A percentile compares a stretch with the other conserved stretches of the same genome.
Evolutionary conservation across 306 rosid genomes (phyloP).

Genomic region (Sophora flavescens): DNA sequence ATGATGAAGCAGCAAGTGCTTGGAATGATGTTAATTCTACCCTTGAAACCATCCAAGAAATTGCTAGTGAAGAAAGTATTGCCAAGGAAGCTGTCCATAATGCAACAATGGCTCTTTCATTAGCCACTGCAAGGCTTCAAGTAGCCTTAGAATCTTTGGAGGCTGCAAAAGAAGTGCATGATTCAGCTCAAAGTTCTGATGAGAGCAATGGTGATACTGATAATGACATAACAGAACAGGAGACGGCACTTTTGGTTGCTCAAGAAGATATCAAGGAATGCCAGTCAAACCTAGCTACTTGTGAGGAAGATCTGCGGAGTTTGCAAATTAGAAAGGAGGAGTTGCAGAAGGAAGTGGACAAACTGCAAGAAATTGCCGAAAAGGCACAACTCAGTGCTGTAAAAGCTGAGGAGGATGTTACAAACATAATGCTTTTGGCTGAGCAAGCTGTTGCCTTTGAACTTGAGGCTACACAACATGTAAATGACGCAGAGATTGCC

Average conservation of each 20-base stretch:
- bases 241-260: slow-evolving; percentile 55
- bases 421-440: slow-evolving; percentile 94
- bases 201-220: slow-evolving; percentile 56
- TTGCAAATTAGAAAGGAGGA: slow-evolving; percentile 79
- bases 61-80: slow-evolving; percentile 68
- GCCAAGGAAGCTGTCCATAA: slow-evolving; percentile 91
- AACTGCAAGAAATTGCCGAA: slow-evolving; percentile 78
- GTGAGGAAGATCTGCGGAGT: slow-evolving; percentile 63
- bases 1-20: slow-evolving; percentile 79
- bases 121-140: slow-evolving; percentile 95
- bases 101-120: slow-evolving; percentile 87
- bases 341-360: slow-evolving; percentile 81
- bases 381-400: slow-evolving; percentile 71
- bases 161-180: slow-evolving; percentile 55
- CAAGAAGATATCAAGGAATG: slow-evolving; percentile 76
- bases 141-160: slow-evolving; percentile 76
- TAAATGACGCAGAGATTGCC: slow-evolving; percentile 86
- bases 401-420: slow-evolving; percentile 92
- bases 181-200: slow-evolving; percentile 55
- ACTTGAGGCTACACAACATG: slow-evolving; percentile 81
- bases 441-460: slow-evolving; percentile 98
- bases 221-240: slow-evolving; percentile 53
- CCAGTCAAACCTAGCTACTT: slow-evolving; percentile 59
- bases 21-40: slow-evolving; percentile 68
- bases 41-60: slow-evolving; percentile 68